Conservation (phyloP, 352 stramenopile genomes). For the Globisporangium takayamanum region DNA sequence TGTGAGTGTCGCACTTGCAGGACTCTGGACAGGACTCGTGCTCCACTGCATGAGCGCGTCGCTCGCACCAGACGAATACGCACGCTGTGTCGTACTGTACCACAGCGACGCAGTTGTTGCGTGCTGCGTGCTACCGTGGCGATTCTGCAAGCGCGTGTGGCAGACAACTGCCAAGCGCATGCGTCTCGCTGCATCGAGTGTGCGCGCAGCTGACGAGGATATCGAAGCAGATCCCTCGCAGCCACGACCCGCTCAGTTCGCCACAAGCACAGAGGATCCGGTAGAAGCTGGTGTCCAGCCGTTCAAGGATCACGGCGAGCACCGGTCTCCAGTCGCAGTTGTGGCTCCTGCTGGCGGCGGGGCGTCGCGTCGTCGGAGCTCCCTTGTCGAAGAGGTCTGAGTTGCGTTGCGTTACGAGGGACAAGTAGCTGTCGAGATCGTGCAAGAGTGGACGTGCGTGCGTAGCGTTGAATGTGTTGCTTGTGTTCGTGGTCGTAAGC, state of each 20-base stretch:
- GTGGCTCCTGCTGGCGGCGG: neutral
- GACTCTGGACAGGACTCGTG: conserved; percentile 8
- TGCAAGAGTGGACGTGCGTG: too few relatives aligned
- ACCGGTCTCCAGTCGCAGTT: neutral
- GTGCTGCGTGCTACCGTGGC: conserved; percentile 5
- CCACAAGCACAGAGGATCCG: too few relatives aligned
- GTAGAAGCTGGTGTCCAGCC: too few relatives aligned
- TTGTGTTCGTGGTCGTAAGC: too few relatives aligned
- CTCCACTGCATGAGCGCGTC: conserved; percentile 9
- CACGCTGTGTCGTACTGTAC: conserved; percentile 7
- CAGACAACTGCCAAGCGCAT: too few relatives aligned
- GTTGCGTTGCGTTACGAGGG: neutral
- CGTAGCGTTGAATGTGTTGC: too few relatives aligned
- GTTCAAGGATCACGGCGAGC: too few relatives aligned
- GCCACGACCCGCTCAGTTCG: too few relatives aligned
- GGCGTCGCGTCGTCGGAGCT: conserved; percentile 4
- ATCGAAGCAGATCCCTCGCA: too few relatives aligned
- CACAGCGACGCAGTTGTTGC: conserved; percentile 7
- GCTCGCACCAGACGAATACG: conserved; percentile 9
- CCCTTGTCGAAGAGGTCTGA: conserved; percentile 2
- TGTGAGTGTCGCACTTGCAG: neutral
- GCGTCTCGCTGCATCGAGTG: too few relatives aligned
- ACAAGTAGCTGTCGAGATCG: neutral
- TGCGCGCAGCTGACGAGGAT: too few relatives aligned
- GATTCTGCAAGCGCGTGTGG: neutral